Conservation (phyloP, 2,329 filamentous ascomycete genomes). For the Colletotrichum salicis region DNA sequence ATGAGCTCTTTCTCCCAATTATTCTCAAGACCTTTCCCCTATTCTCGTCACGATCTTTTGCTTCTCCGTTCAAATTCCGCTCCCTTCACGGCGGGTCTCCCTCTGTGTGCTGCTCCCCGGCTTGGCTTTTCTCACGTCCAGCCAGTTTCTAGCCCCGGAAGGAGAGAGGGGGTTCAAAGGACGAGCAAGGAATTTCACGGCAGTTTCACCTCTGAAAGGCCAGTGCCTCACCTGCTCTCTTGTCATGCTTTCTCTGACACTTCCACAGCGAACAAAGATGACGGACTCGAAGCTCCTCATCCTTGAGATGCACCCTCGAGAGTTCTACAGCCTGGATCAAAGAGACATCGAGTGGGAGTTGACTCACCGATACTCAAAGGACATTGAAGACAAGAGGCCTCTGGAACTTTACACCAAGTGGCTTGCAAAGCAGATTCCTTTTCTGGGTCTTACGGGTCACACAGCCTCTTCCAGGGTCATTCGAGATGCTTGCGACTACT, state of each 20-base stretch:
- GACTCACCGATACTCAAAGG: background rate
- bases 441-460: background rate
- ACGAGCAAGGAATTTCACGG: background rate
- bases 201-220: background rate
- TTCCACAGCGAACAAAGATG: background rate
- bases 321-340: constrained; percentile 6
- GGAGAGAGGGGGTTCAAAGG: background rate
- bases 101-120: background rate
- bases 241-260: background rate
- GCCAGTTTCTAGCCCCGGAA: background rate
- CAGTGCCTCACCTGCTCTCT: background rate
- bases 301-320: background rate
- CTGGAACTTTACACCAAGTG: constrained; percentile 25
- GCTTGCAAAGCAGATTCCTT: constrained; percentile 15
- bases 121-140: background rate
- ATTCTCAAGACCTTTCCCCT: background rate
- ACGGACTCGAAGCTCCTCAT: background rate
- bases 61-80: background rate
- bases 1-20: background rate
- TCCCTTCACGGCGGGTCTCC: background rate
- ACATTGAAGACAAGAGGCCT: constrained; percentile 12
- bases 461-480: constrained; percentile 22
- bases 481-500: constrained; percentile 33
- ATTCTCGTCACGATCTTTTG: background rate
- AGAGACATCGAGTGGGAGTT: constrained; percentile 7